Evolutionary conservation across 192 early-diverging fungal species (phyloP).

Genomic region (Coemansia sp.): DNA sequence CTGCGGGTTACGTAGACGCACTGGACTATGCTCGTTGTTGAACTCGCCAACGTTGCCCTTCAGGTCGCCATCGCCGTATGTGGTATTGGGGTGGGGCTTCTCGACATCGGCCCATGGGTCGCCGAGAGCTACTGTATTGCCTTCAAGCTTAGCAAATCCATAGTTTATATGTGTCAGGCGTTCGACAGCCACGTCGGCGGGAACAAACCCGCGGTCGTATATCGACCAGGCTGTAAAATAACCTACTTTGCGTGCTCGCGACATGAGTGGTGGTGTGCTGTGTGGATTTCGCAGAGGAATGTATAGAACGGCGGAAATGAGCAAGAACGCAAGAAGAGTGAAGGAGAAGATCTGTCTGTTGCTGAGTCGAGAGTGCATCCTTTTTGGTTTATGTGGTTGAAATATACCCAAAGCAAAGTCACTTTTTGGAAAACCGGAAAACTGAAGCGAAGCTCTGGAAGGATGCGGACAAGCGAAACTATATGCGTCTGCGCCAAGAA

Average conservation of each 20-base stretch:
- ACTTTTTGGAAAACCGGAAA: not conserved
- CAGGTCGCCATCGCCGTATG: slow-evolving; percentile 59
- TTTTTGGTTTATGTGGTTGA: not conserved
- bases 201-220: slow-evolving; percentile 67
- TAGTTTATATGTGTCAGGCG: slow-evolving; percentile 80
- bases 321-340: slow-evolving; percentile 17
- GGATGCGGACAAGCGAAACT: not conserved
- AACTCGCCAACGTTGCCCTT: slow-evolving; percentile 63
- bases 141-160: slow-evolving; percentile 71
- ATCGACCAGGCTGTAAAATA: slow-evolving; percentile 65
- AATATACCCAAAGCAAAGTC: not conserved
- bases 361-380: not conserved
- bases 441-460: not conserved
- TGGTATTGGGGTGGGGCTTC: slow-evolving; percentile 55
- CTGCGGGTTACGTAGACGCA: slow-evolving; percentile 60
- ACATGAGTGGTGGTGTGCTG: slow-evolving; percentile 12
- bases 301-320: slow-evolving; percentile 25
- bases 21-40: slow-evolving; percentile 56
- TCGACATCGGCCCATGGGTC: slow-evolving; percentile 82
- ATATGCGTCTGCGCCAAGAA: not conserved
- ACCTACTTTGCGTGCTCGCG: slow-evolving; percentile 45
- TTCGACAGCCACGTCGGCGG: slow-evolving; percentile 60
- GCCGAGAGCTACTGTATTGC: slow-evolving; percentile 63
- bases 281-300: slow-evolving; percentile 12
- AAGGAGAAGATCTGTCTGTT: slow-evolving; percentile 6